Conservation (phyloP, 1,284 basidiomycete genomes). For the Porogramme epimiltina region DNA sequence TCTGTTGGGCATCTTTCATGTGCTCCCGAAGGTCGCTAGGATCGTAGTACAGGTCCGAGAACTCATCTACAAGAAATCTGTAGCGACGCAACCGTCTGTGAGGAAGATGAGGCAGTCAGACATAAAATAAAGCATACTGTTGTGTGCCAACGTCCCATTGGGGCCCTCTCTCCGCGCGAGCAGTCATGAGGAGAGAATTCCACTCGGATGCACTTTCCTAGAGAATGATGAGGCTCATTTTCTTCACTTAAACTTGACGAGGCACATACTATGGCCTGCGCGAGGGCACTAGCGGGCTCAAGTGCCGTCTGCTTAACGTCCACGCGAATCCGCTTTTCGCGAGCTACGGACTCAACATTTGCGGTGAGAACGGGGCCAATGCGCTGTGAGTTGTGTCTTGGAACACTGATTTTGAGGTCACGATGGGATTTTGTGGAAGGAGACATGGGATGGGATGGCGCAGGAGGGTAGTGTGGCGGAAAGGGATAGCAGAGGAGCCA, state of each 20-base stretch:
- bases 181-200: constrained; percentile 77
- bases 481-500: neutral
- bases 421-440: constrained; percentile 49
- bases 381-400: constrained; percentile 72
- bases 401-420: constrained; percentile 63
- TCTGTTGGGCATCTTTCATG: constrained; percentile 26
- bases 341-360: constrained; percentile 58
- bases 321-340: constrained; percentile 47
- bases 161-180: constrained; percentile 76
- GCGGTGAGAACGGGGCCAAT: constrained; percentile 62
- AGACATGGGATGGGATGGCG: constrained; percentile 45
- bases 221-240: constrained; percentile 2
- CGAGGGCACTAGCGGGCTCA: constrained; percentile 51
- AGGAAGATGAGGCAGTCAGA: neutral
- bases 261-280: constrained; percentile 59
- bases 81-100: neutral
- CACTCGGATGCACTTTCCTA: constrained; percentile 82
- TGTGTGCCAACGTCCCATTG: constrained; percentile 87
- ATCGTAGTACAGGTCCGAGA: constrained; percentile 69
- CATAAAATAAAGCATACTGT: constrained; percentile 48
- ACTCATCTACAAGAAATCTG: constrained; percentile 59
- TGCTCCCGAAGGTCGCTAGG: constrained; percentile 49
- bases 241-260: neutral
- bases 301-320: constrained; percentile 63
- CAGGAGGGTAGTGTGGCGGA: neutral